A percentile compares a stretch with the other conserved stretches of the same genome.
Conservation (phyloP, 2,329 filamentous ascomycete genomes). For the Neonectria faginata region DNA sequence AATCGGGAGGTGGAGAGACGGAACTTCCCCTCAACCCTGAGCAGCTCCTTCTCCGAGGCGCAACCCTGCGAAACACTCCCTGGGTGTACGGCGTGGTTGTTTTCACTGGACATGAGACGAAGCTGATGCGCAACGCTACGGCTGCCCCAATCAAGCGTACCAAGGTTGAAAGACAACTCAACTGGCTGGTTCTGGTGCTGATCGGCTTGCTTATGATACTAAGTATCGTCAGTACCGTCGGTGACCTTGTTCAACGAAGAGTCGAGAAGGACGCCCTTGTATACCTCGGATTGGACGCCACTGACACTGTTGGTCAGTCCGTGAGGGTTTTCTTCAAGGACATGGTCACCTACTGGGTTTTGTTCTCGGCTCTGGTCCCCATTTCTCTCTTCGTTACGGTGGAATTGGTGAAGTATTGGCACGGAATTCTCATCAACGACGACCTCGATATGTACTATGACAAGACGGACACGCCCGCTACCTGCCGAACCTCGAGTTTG, state of each 20-base stretch:
- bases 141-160: constrained; percentile 98
- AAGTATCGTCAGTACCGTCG: constrained; percentile 90
- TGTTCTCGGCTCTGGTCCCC: constrained; percentile 95
- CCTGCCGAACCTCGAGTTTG: constrained; percentile 93
- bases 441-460: constrained; percentile 99
- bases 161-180: constrained; percentile 93
- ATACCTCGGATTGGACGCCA: constrained; percentile 77
- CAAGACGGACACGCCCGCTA: constrained; percentile 92
- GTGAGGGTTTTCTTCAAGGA: constrained; percentile 89
- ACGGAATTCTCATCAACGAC: constrained; percentile 96
- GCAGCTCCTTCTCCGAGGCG: constrained; percentile 91
- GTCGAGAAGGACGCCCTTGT: constrained; percentile 70
- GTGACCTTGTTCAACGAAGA: constrained; percentile 84
- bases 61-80: constrained; percentile 93
- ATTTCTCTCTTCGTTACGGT: constrained; percentile 98
- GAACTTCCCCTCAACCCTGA: constrained; percentile 91
- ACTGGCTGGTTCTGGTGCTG: constrained; percentile 90
- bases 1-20: constrained; percentile 90
- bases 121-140: constrained; percentile 98
- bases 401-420: constrained; percentile 97
- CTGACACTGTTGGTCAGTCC: constrained; percentile 65
- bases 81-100: constrained; percentile 98
- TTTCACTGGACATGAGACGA: constrained; percentile 94
- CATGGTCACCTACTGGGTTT: constrained; percentile 97
- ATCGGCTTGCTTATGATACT: constrained; percentile 85